Base-by-base conservation (phyloP, 2,329 filamentous ascomycete genomes). In the Periconia sp. region DNA sequence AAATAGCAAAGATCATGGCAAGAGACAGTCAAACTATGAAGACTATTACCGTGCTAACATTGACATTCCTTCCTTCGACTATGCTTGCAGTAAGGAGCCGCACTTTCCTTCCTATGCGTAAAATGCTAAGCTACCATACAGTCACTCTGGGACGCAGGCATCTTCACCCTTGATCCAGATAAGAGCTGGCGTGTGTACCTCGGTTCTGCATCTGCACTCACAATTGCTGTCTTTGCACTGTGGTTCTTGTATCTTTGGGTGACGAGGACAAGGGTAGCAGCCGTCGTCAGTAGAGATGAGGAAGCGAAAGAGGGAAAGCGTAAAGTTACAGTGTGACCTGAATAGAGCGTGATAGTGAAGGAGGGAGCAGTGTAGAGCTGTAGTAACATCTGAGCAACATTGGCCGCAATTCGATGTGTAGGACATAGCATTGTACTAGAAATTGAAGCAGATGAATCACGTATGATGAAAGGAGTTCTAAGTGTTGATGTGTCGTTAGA, bases 21-120 rank as follows among this genome's bases (percentile, higher is more conserved):
- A 24, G 28, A 8, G 40, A 43, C 22, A 38, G 40, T 19, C 28
- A 33, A 16, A 43, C 35, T 19, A 43, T 43, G 40, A 43, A 43
- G 19, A 37, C 40, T 4, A 43, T 43, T 12, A 43, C 40, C 4
- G 34, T 38, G 5, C 26, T 43, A 9, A 43, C 40, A 5, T 22
- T 43, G 28, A 38, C 35, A 3, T 43, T 43, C 23, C 21, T 43
- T 7, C 40, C 40, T 4, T 28, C 30, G 5, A 37, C 40, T 11
- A 37, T 43, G 35, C 26, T 43, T 8, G 35, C 40, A 5, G 40
- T 38, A 23, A 9, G 40, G 33, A 16, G 12, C 19, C 15, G 3
- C 22, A 30, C 10, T 9, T 16, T 33, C 5, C 28, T 24, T 7
- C 8, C 21, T n/a, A 19, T 23, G 8, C 18, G 4, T 12, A 17